Conservation (phyloP, 495 filamentous ascomycete genomes). For the Collariella sp. region DNA sequence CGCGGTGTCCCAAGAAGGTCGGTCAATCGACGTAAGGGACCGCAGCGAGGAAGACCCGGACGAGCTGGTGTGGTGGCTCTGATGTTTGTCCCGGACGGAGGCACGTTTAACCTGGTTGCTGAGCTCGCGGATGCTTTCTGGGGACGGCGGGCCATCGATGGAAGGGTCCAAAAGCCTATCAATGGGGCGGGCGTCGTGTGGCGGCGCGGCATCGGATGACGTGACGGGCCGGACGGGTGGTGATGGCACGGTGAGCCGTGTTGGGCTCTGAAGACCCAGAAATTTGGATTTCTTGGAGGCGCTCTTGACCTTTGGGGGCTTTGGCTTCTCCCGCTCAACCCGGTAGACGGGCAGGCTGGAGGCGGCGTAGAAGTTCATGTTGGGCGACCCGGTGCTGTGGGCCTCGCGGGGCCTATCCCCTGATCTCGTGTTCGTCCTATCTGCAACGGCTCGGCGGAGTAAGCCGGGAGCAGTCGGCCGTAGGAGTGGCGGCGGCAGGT, state of each 20-base stretch:
- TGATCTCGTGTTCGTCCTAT: background rate
- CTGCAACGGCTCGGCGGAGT: background rate
- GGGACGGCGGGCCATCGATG: slow-evolving; percentile 46
- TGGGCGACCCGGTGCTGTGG: slow-evolving; percentile 7
- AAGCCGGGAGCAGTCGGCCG: background rate
- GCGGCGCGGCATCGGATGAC: slow-evolving; percentile 10
- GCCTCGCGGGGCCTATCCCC: background rate
- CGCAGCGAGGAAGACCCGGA: slow-evolving; percentile 41
- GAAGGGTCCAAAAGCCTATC: slow-evolving; percentile 38
- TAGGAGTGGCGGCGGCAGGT: slow-evolving; percentile 1
- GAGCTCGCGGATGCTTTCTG: slow-evolving; percentile 44
- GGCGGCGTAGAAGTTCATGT: slow-evolving; percentile 30
- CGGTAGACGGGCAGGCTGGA: slow-evolving; percentile 27
- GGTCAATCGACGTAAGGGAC: slow-evolving; percentile 32
- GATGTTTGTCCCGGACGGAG: slow-evolving; percentile 37
- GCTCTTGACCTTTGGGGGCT: slow-evolving; percentile 15
- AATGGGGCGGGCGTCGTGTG: slow-evolving; percentile 23
- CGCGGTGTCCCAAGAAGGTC: slow-evolving; percentile 37
- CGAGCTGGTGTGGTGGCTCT: slow-evolving; percentile 38
- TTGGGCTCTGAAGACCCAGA: slow-evolving; percentile 3
- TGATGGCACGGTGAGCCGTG: slow-evolving; percentile 3
- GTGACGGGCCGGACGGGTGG: slow-evolving; percentile 8
- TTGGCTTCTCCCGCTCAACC: slow-evolving; percentile 19
- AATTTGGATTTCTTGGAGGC: slow-evolving; percentile 4
- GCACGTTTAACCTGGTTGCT: slow-evolving; percentile 43